Conservation (phyloP, 441 rosid genomes). For the Corymbia citriodora region DNA sequence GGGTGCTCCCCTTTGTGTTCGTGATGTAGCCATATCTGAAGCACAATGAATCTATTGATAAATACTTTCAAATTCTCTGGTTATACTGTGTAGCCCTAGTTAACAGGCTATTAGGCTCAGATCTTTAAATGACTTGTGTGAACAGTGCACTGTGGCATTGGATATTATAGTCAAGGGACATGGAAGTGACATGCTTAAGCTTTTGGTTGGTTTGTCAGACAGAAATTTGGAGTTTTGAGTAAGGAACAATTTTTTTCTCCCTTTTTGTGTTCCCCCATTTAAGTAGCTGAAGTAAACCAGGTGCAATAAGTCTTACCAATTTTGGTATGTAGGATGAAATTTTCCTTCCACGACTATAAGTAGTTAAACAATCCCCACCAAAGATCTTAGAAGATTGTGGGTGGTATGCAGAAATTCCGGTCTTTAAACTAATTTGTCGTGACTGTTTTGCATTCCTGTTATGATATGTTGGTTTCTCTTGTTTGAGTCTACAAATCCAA, state of each 20-base stretch:
- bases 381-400: not conserved
- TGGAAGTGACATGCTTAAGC: not conserved
- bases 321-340: not conserved
- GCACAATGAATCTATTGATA: not conserved
- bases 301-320: not conserved
- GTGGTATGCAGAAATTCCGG: not conserved
- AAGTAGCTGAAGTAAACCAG: not conserved
- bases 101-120: not conserved
- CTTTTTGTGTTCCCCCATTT: not conserved
- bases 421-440: not conserved
- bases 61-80: not conserved
- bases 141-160: not conserved
- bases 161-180: not conserved
- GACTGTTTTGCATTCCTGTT: not conserved
- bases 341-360: not conserved
- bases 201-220: not conserved
- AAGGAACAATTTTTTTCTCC: not conserved
- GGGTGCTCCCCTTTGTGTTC: not conserved
- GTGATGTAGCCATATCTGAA: not conserved
- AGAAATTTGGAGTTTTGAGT: not conserved
- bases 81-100: not conserved
- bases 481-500: not conserved
- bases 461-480: not conserved
- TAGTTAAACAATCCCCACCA: not conserved
- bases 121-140: not conserved